Conservation (phyloP, 2,329 filamentous ascomycete genomes). For the Diaporthe batatas region DNA sequence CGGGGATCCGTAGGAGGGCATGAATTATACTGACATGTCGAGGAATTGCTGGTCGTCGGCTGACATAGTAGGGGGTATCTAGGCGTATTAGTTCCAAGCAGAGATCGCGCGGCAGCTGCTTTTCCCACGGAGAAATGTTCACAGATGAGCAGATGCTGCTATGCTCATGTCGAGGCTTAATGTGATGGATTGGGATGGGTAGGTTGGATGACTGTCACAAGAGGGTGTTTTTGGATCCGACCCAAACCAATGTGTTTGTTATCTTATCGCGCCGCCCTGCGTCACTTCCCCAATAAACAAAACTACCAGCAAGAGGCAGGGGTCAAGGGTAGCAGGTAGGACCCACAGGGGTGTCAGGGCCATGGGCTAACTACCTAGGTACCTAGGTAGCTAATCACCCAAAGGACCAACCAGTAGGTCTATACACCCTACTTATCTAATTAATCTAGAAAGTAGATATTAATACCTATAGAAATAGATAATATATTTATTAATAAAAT, state of each 20-base stretch:
- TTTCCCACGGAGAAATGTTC: background rate
- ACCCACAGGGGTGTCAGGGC: no score
- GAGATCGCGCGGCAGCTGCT: background rate
- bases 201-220: background rate
- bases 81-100: background rate
- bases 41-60: constrained; percentile 46
- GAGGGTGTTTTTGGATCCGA: constrained; percentile 14
- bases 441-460: no score
- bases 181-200: constrained; percentile 8
- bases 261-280: constrained; percentile 17
- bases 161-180: background rate
- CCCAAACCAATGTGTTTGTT: background rate
- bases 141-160: background rate
- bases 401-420: no score
- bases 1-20: no score
- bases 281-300: background rate
- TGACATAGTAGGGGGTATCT: constrained; percentile 40
- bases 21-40: constrained; percentile 38
- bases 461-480: no score
- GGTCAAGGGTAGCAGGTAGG: no score
- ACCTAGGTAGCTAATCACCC: no score
- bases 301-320: no score
- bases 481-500: no score
- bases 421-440: no score
- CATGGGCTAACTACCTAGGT: no score